Conservation (phyloP, 768 basidiomycete species). For the Suillus variegatus region DNA sequence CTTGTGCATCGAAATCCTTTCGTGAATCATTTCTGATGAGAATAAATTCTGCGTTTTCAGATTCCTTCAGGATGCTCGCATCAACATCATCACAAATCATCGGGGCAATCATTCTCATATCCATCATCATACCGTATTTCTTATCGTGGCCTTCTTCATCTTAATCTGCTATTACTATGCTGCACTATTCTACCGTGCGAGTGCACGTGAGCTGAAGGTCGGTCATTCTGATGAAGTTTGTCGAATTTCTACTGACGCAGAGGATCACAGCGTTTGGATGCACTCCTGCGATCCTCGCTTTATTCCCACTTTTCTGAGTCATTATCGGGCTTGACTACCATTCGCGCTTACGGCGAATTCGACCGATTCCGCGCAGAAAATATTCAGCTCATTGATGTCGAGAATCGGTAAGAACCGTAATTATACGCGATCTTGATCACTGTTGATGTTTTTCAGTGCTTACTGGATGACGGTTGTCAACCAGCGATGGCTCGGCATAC, state of each 20-base stretch:
- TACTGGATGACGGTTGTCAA: conserved; percentile 88
- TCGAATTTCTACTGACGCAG: background rate
- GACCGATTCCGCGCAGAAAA: conserved; percentile 79
- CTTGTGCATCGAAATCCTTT: conserved; percentile 21
- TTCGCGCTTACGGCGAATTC: conserved; percentile 83
- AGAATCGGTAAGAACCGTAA: conserved; percentile 60
- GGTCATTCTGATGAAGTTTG: conserved; percentile 10
- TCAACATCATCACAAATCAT: conserved; percentile 63
- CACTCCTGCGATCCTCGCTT: conserved; percentile 40
- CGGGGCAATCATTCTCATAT: conserved; percentile 78
- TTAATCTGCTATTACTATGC: conserved; percentile 63
- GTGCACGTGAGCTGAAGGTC: conserved; percentile 86
- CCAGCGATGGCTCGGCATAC: conserved; percentile 87
- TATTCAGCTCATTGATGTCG: conserved; percentile 71
- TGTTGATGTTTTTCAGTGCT: conserved; percentile 44
- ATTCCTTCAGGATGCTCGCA: conserved; percentile 74
- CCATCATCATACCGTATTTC: conserved; percentile 79
- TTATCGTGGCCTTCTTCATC: conserved; percentile 69
- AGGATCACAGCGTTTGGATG: conserved; percentile 46
- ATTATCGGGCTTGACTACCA: conserved; percentile 82
- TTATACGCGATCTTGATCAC: conserved; percentile 22
- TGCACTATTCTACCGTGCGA: conserved; percentile 82
- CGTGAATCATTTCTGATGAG: background rate
- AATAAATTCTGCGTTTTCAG: conserved; percentile 28
- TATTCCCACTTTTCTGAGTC: conserved; percentile 55